These are phyloP conservation scores for Cucumis melo DNA, from an alignment of 306 rosid species.

Conservation along the genomic window DNA sequence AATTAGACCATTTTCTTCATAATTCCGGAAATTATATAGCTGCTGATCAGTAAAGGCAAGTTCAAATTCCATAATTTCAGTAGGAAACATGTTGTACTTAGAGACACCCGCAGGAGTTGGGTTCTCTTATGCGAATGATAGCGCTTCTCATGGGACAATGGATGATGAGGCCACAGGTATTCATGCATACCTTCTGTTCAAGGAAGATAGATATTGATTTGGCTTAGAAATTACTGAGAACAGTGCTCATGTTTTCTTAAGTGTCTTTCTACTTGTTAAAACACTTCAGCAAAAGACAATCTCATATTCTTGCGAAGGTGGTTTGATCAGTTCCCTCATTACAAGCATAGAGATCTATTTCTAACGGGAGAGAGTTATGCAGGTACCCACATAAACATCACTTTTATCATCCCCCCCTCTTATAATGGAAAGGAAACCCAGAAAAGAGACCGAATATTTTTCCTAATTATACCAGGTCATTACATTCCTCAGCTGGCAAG, in stretches of 20 bases:
- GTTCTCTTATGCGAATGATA: conserved; percentile 30
- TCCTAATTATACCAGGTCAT: conserved; percentile 14
- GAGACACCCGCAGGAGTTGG: conserved; percentile 49
- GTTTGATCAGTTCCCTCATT: conserved; percentile 33
- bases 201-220: background rate
- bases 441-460: background rate
- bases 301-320: conserved; percentile 36
- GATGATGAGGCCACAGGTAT: conserved; percentile 33
- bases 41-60: background rate
- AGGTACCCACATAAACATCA: background rate
- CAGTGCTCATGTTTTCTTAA: background rate
- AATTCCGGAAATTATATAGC: background rate
- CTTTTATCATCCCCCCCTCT: background rate
- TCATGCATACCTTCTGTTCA: background rate
- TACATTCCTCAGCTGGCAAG: conserved; percentile 45
- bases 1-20: background rate
- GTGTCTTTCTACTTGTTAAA: background rate
- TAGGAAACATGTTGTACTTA: conserved; percentile 43
- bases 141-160: conserved; percentile 25
- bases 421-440: background rate
- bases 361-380: conserved; percentile 40
- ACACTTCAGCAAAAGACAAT: conserved; percentile 31
- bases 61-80: conserved; percentile 11
- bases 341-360: conserved; percentile 25
- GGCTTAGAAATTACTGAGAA: background rate